Base-by-base conservation (phyloP, 768 basidiomycete species). In the Fomitopsis pulvina region DNA sequence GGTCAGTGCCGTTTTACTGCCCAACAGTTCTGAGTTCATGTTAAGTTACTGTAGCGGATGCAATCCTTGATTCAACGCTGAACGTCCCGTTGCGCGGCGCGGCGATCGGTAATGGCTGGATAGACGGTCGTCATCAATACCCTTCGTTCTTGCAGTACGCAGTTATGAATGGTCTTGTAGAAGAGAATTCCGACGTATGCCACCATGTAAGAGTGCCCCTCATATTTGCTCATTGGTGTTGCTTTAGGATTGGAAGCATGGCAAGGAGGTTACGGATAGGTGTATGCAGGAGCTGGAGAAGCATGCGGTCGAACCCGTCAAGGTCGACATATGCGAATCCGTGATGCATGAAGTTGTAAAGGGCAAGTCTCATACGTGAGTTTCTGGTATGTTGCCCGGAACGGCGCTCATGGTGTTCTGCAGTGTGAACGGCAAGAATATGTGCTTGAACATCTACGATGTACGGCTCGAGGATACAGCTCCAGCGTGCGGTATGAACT, bases 41-140 rank as follows among this genome's bases (percentile, higher is more conserved):
- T 9, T 29, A 20, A 18, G 1, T 53, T 32, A 21, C 27, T 52
- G 20, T 53, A 93, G 93, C 91, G 60, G 78, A 92, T 55, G 87
- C 82, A 16, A 72, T 95, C 40, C 71, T 96, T 26, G 64, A 74
- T 53, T 80, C 82, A 5, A 64, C 74, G 28, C 69, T 91, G 16
- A 61, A 71, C 22, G 70, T 85, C 24, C 82, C 80, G 0, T 70
- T 97, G 7, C 77, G 76, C 39, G 96, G 96, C 1, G 69, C 79
- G 14, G 90, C 95, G 0, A 96, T 99, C 39, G 96, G 96, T 20
- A 99, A 99, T 65, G 95, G 95, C 4, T 99, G 96, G 96, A 95
- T 96, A 41, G 94, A 97, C 64, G 83, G 84, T 0, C 78, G 79
- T 37, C 73, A 75, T 50, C 96, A 99, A 69, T 99, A 97, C 64